phyloP scores from a whole-genome alignment of 2,329 filamentous ascomycete genomes.

The Fusarium sp. region DNA sequence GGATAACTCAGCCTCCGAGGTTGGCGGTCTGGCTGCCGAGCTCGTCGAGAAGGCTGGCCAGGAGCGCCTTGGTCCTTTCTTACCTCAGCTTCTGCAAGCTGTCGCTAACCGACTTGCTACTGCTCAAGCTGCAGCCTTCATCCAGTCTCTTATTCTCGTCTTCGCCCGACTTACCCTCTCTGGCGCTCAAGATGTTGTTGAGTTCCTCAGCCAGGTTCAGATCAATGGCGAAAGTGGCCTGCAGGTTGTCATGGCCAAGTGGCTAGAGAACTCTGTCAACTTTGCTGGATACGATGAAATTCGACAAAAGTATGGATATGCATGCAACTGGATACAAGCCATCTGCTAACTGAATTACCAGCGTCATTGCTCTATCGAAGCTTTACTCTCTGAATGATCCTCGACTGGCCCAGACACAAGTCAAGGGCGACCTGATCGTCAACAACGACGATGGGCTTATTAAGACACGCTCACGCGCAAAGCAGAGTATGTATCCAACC shows the following conservation, averaged over 20 bases:
- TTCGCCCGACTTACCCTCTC: conserved; percentile 90
- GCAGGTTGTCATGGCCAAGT: conserved; percentile 89
- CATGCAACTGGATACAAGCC: background rate
- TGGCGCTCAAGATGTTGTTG: conserved; percentile 87
- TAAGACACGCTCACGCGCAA: conserved; percentile 91
- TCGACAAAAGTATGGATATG: conserved; percentile 80
- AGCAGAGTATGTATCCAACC: conserved; percentile 68
- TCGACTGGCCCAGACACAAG: conserved; percentile 79
- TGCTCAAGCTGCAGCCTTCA: conserved; percentile 86
- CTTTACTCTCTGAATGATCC: conserved; percentile 87
- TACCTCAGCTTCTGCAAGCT: conserved; percentile 87
- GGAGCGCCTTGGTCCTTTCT: conserved; percentile 87
- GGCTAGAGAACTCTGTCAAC: conserved; percentile 95
- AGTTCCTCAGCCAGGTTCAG: conserved; percentile 87
- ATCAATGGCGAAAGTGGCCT: conserved; percentile 85
- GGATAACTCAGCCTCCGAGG: conserved; percentile 94
- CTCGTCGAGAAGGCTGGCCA: conserved; percentile 95
- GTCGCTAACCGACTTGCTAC: conserved; percentile 86
- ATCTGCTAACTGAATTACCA: conserved; percentile 52
- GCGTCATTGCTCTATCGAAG: conserved; percentile 91
- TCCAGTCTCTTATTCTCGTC: conserved; percentile 94
- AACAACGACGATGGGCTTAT: conserved; percentile 79
- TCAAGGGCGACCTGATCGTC: conserved; percentile 92
- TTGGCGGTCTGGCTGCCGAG: conserved; percentile 92
- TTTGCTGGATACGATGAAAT: conserved; percentile 99